Percentiles rank a stretch among this genome's conserved stretches.
Conservation (phyloP, 768 basidiomycete species). For the Mycena floridula region DNA sequence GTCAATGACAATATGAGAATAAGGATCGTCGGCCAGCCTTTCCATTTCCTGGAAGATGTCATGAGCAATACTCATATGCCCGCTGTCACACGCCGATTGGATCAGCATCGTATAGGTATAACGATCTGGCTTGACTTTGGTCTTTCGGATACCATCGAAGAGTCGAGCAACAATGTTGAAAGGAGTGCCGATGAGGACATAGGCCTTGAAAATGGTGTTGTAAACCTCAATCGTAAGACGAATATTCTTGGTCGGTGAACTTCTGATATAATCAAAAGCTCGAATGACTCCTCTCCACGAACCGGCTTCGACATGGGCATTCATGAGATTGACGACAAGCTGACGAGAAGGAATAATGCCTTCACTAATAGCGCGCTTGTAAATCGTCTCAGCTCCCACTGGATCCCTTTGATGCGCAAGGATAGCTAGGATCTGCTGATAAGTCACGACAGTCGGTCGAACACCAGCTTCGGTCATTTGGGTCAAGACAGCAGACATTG, state of each 20-base stretch:
- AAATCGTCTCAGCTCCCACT: conserved; percentile 59
- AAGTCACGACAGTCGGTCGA: conserved; percentile 44
- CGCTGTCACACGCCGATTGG: conserved; percentile 75
- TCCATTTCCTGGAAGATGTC: conserved; percentile 71
- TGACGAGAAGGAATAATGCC: conserved; percentile 56
- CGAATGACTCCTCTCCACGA: conserved; percentile 73
- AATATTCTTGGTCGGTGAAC: conserved; percentile 26
- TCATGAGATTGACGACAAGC: conserved; percentile 71
- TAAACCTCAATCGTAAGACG: conserved; percentile 54
- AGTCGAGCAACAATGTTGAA: conserved; percentile 54
- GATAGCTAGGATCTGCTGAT: conserved; percentile 62
- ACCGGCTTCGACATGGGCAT: conserved; percentile 75
- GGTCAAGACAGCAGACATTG: conserved; percentile 42
- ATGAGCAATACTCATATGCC: conserved; percentile 54
- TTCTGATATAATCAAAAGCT: conserved; percentile 56
- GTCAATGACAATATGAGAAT: conserved; percentile 37
- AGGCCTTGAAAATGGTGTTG: conserved; percentile 80
- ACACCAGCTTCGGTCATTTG: conserved; percentile 54
- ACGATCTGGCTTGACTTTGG: conserved; percentile 49
- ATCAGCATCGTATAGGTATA: conserved; percentile 71
- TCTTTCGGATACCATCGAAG: conserved; percentile 49
- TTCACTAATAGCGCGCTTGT: conserved; percentile 54
- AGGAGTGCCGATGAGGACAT: conserved; percentile 76
- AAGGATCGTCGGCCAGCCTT: conserved; percentile 27
- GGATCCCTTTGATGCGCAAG: conserved; percentile 60